Base-by-base conservation (phyloP, 2,329 filamentous ascomycete genomes). In the Ascochyta koolunga region DNA sequence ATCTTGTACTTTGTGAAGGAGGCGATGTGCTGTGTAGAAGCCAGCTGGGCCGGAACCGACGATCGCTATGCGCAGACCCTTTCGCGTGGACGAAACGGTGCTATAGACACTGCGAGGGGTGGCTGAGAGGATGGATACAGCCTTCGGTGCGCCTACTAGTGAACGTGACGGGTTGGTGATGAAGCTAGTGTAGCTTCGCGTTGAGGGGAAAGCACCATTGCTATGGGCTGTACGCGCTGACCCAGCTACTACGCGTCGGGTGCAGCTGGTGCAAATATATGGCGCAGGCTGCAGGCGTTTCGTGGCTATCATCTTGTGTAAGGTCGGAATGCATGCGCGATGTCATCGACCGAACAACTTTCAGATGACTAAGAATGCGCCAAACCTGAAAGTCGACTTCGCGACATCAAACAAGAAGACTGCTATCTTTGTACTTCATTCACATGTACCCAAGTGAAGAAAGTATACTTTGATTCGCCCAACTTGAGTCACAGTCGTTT, bases 41-140 rank as follows among this genome's bases (percentile, higher is more conserved):
- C 95, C 95, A 11, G 95, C 95, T 1, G 95, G 95, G 1, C 95
- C 95, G 24, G 95, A 97, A 45, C 93, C 95, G 64, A 98, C 85
- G 59, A 98, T 84, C 55, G 93, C 95, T 74, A 98, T 82, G 42
- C 91, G 89, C 66, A 93, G 86, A 2, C 86, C 84, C 41, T 81
- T 68, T 36, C 62, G 64, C 13, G 44, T 40, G 11, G 55, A 29
- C 4, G 53, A 42, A 22, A 51, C 39, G 13, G 66, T 68, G 54
- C 62, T 70, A 50, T 69, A 71, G n/a, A 50, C 65, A 65, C 69
- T 44, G 42, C 50, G 54, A 11, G 31, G 36, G 18, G 42, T 7
- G 25, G 32, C 25, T 29, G 32, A 32, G 2, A 19, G 19, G 8
- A 18, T 29, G 7, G 33, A 29, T 36, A 27, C 31, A n/a, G 42